Conservation (phyloP, 2,329 filamentous ascomycete genomes). For the Botrytis paeoniae region DNA sequence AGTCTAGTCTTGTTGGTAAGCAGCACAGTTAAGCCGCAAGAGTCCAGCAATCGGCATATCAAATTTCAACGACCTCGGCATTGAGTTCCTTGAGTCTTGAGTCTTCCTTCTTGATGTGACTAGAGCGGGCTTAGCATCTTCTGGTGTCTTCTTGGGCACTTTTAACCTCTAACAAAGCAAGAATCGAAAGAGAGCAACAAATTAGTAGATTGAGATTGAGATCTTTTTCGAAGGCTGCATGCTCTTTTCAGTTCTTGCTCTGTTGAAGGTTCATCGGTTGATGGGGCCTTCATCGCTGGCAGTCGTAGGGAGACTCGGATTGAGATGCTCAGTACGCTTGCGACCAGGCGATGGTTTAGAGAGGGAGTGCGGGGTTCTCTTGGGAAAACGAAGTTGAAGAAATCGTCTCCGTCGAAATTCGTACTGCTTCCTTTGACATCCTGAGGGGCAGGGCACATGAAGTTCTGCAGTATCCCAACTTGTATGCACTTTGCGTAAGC, state of each 20-base stretch:
- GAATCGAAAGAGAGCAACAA: neutral
- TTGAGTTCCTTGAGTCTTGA: neutral
- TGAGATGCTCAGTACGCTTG: neutral
- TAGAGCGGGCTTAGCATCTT: neutral
- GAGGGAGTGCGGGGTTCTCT: neutral
- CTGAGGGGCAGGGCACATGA: neutral
- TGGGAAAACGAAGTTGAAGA: neutral
- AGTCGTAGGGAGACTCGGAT: neutral
- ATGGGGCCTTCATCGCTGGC: too few species aligned
- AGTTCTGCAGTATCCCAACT: neutral
- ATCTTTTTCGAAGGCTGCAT: too few species aligned
- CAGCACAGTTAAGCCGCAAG: neutral
- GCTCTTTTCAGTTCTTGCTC: too few species aligned
- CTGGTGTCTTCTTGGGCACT: neutral
- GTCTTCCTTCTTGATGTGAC: neutral
- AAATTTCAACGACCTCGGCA: neutral
- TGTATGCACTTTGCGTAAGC: slow-evolving; percentile 48
- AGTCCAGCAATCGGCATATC: neutral
- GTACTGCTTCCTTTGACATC: neutral
- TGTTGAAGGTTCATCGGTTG: too few species aligned
- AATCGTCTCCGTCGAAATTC: neutral
- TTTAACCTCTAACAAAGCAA: neutral
- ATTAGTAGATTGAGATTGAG: neutral
- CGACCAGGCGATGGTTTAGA: neutral
- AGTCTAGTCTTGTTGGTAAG: neutral